These are phyloP conservation scores for Trichoderma breve DNA, from an alignment of 2,329 filamentous ascomycete species.

Conservation along the genomic window DNA sequence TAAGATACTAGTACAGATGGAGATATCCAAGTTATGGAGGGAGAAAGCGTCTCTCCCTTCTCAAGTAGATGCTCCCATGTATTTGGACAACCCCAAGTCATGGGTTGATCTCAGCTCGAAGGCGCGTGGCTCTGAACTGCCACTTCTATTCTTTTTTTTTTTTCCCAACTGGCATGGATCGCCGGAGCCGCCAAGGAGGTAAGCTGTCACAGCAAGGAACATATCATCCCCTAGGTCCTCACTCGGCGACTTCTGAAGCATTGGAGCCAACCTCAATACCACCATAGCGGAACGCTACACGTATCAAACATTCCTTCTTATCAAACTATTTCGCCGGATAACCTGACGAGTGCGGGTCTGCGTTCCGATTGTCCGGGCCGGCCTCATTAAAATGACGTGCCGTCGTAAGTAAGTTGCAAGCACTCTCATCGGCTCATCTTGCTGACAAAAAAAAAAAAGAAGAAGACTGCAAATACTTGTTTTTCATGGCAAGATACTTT, in stretches of 20 bases:
- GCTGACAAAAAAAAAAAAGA: not conserved
- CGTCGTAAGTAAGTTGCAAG: not conserved
- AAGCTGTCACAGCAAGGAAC: not conserved
- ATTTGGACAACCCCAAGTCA: not conserved
- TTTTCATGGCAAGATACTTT: not conserved
- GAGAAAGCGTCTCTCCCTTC: not conserved
- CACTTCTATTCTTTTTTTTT: not conserved
- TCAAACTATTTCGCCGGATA: not conserved
- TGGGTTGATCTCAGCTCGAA: not conserved
- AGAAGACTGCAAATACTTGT: not conserved
- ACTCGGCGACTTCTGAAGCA: not conserved
- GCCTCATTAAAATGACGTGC: not conserved
- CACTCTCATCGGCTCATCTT: not conserved
- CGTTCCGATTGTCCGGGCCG: conserved; percentile 2
- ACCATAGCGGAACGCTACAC: conserved; percentile 1
- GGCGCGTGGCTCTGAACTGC: not conserved
- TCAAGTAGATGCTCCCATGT: not conserved
- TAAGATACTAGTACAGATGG: not conserved
- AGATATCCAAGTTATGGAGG: not conserved
- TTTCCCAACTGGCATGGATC: conserved; percentile 23
- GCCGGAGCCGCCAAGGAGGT: not conserved
- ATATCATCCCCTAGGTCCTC: not conserved
- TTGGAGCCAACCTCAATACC: not conserved
- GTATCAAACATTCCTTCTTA: conserved; percentile 22
- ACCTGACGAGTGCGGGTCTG: not conserved